phyloP scores from a whole-genome alignment of 225 moss, liverwort and hornwort species.

The Bryum argenteum region DNA sequence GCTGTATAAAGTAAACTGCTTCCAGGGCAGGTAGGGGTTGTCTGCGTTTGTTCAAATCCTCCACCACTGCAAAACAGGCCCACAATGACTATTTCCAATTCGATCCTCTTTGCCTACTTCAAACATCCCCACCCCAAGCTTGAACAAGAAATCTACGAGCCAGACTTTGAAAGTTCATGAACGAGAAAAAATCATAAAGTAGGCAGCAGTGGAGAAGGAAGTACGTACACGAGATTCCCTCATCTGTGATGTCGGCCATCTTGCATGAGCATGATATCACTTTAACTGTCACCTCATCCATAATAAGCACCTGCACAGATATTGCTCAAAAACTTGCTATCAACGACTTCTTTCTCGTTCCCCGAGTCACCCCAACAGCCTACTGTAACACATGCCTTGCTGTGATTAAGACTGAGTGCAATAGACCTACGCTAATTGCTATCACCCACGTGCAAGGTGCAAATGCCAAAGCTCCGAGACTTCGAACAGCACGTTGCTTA shows the following conservation, averaged over 20 bases:
- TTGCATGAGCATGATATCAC: constrained; percentile 97
- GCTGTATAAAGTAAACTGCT: constrained; percentile 90
- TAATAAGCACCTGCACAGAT: constrained; percentile 82
- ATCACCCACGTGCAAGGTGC: constrained; percentile 23
- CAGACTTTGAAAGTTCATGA: constrained; percentile 4
- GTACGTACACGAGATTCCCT: constrained; percentile 84
- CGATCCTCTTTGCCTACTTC: constrained; percentile 1
- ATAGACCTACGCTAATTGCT: constrained; percentile 12
- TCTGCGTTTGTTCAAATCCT: constrained; percentile 92
- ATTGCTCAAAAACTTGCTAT: constrained; percentile 12
- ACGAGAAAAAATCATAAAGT: constrained; percentile 2
- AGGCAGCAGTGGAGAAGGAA: constrained; percentile 20
- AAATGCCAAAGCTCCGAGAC: constrained; percentile 16
- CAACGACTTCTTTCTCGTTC: constrained; percentile 2
- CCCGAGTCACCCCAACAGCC: constrained; percentile 8
- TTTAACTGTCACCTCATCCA: constrained; percentile 90
- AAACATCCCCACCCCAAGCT: constrained; percentile 23
- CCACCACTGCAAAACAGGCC: constrained; percentile 66
- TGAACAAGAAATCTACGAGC: constrained; percentile 8
- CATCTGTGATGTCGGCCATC: constrained; percentile 95
- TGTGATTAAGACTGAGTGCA: neutral
- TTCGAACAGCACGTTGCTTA: constrained; percentile 9
- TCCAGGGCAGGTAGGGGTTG: constrained; percentile 90
- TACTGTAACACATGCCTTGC: constrained; percentile 17
- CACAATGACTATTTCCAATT: constrained; percentile 18